Evolutionary conservation across 768 basidiomycete genomes (phyloP).

Genomic region (Leucocoprinus leucothites): DNA sequence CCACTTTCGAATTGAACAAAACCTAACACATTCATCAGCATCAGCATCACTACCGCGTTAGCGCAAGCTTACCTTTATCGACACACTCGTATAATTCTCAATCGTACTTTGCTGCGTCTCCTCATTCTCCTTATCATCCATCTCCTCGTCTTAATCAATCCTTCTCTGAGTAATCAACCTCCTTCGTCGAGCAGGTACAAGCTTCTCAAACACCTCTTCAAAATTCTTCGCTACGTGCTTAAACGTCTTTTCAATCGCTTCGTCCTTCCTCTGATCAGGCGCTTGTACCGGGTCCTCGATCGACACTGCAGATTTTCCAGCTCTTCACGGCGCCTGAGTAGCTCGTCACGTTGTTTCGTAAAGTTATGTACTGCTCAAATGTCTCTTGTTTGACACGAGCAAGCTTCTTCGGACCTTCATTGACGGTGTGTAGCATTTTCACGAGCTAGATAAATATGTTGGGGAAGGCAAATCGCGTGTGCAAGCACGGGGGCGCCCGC

Average conservation of each 20-base stretch:
- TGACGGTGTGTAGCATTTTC: conserved; percentile 90
- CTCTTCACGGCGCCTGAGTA: conserved; percentile 83
- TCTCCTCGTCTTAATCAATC: conserved; percentile 85
- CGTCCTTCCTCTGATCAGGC: too few relatives aligned
- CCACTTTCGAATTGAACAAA: conserved; percentile 97
- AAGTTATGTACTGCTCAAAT: conserved; percentile 98
- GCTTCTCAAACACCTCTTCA: too few relatives aligned
- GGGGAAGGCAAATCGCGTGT: too few relatives aligned
- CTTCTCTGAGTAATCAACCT: conserved; percentile 89
- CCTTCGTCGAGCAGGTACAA: conserved; percentile 93
- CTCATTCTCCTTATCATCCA: conserved; percentile 67
- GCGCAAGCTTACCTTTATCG: conserved; percentile 70
- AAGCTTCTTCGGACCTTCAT: conserved; percentile 93
- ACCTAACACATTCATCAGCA: conserved; percentile 49
- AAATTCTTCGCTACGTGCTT: too few relatives aligned
- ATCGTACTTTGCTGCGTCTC: conserved; percentile 73
- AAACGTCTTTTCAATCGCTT: too few relatives aligned
- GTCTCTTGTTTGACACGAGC: conserved; percentile 99
- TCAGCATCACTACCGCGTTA: background rate
- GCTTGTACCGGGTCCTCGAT: conserved; percentile 90
- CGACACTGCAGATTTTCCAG: conserved; percentile 85
- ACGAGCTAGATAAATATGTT: too few relatives aligned
- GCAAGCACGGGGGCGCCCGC: too few relatives aligned
- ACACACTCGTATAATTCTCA: conserved; percentile 95
- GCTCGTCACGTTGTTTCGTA: conserved; percentile 94